These are phyloP conservation scores for Samsoniella hepiali DNA, from an alignment of 2,329 filamentous ascomycete genomes.

Conservation along the genomic window DNA sequence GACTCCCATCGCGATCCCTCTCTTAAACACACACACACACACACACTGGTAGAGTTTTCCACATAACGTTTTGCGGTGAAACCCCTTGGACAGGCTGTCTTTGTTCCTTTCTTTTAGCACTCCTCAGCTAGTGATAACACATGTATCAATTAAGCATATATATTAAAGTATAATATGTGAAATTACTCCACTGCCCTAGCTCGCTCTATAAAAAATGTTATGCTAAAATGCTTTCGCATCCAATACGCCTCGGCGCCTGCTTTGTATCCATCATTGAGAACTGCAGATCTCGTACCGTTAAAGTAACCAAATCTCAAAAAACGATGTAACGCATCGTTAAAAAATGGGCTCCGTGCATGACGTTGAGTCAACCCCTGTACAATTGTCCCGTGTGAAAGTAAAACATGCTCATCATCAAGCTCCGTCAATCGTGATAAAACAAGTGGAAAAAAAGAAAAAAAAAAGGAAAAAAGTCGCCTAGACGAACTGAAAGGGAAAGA, in stretches of 20 bases:
- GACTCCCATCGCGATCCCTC: neutral
- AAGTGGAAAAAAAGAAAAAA: too few relatives aligned
- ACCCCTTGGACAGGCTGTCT: too few relatives aligned
- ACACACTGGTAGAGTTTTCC: too few relatives aligned
- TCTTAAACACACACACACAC: too few relatives aligned
- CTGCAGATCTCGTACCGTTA: neutral
- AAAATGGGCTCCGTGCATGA: neutral
- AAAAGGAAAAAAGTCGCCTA: neutral
- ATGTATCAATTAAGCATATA: neutral
- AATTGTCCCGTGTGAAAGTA: neutral
- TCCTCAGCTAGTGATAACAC: too few relatives aligned
- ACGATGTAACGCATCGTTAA: too few relatives aligned
- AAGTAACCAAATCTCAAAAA: neutral
- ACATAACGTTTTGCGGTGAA: neutral
- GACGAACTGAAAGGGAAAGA: neutral
- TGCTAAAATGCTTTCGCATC: neutral
- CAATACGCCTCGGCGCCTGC: neutral
- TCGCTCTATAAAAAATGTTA: constrained; percentile 1
- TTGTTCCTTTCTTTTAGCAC: too few relatives aligned
- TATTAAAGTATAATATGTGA: neutral
- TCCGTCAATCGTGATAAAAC: neutral
- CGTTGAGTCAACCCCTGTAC: neutral
- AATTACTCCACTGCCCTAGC: neutral
- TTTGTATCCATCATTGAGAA: neutral
- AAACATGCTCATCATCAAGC: neutral